Evolutionary conservation across 495 filamentous ascomycete genomes (phyloP).

Genomic region (Delitschia confertaspora): DNA sequence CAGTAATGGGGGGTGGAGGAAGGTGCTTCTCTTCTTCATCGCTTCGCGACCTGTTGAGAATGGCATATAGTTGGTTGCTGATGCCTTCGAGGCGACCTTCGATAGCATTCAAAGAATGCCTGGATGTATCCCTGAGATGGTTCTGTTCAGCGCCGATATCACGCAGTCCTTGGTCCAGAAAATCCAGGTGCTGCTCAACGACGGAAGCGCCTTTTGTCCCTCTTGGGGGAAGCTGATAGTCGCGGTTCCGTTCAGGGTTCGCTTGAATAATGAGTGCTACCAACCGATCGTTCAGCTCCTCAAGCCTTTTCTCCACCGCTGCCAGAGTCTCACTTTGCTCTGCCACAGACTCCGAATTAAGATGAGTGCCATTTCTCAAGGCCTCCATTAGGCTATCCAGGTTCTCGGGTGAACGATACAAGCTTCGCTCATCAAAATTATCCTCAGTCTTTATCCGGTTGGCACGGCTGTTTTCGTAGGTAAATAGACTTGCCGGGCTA

Average conservation of each 20-base stretch:
- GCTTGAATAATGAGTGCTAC: slow-evolving; percentile 56
- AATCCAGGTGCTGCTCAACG: slow-evolving; percentile 27
- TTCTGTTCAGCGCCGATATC: slow-evolving; percentile 24
- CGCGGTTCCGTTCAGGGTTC: slow-evolving; percentile 30
- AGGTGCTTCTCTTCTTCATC: slow-evolving; percentile 9
- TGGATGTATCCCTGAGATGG: slow-evolving; percentile 10
- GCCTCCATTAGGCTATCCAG: slow-evolving; percentile 46
- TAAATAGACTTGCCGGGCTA: slow-evolving; percentile 60
- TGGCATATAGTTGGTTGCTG: slow-evolving; percentile 29
- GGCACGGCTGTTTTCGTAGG: slow-evolving; percentile 44
- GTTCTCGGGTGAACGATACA: slow-evolving; percentile 65
- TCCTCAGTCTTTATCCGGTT: slow-evolving; percentile 42
- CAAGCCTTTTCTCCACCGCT: slow-evolving; percentile 55
- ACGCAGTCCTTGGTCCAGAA: slow-evolving; percentile 23
- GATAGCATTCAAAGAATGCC: slow-evolving; percentile 22
- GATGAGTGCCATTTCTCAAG: slow-evolving; percentile 26
- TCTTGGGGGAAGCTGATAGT: slow-evolving; percentile 17
- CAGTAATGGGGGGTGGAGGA: slow-evolving; percentile 20
- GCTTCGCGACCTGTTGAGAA: slow-evolving; percentile 20
- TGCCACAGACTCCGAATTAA: slow-evolving; percentile 30
- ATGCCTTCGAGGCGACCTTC: slow-evolving; percentile 30
- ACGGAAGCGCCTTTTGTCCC: slow-evolving; percentile 3
- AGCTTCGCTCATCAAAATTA: slow-evolving; percentile 70
- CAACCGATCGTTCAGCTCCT: slow-evolving; percentile 61
- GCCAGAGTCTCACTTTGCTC: slow-evolving; percentile 40